Evolutionary conservation across 768 basidiomycete species (phyloP).

Genomic region (Auriscalpium orientale): DNA sequence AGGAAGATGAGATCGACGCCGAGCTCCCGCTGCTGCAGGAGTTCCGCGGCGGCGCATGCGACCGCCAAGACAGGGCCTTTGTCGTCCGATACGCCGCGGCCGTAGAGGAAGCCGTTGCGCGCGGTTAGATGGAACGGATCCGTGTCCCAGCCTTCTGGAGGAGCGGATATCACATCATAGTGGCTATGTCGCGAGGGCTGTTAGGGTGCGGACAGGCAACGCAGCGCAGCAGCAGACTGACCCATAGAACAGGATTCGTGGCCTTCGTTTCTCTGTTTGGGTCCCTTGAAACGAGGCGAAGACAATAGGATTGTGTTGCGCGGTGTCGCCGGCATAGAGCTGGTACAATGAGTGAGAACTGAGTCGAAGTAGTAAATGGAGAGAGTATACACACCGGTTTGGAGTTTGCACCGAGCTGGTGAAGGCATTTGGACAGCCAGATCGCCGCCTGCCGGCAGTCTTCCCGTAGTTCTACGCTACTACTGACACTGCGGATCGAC

Average conservation of each 20-base stretch:
- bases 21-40: slow-evolving; percentile 65
- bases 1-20: slow-evolving; percentile 84
- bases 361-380: neutral
- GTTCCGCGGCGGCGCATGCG: slow-evolving; percentile 81
- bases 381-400: neutral
- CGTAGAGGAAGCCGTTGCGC: slow-evolving; percentile 84
- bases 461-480: slow-evolving; percentile 55
- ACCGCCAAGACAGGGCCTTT: slow-evolving; percentile 92
- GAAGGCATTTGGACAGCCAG: slow-evolving; percentile 83
- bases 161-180: slow-evolving; percentile 93
- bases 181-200: slow-evolving; percentile 42
- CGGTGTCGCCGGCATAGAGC: slow-evolving; percentile 70
- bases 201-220: neutral
- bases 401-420: slow-evolving; percentile 81
- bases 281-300: slow-evolving; percentile 79
- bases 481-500: slow-evolving; percentile 81
- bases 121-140: slow-evolving; percentile 81
- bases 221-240: slow-evolving; percentile 23
- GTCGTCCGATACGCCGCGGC: slow-evolving; percentile 88
- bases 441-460: slow-evolving; percentile 93
- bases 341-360: slow-evolving; percentile 22
- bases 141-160: slow-evolving; percentile 64
- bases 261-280: slow-evolving; percentile 47
- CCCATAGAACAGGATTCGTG: slow-evolving; percentile 88
- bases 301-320: slow-evolving; percentile 67